Evolutionary conservation across 192 early-diverging fungal genomes (phyloP), one percentile per base, ranked within the genome.

Genomic region (Ambispora gerdemannii): DNA sequence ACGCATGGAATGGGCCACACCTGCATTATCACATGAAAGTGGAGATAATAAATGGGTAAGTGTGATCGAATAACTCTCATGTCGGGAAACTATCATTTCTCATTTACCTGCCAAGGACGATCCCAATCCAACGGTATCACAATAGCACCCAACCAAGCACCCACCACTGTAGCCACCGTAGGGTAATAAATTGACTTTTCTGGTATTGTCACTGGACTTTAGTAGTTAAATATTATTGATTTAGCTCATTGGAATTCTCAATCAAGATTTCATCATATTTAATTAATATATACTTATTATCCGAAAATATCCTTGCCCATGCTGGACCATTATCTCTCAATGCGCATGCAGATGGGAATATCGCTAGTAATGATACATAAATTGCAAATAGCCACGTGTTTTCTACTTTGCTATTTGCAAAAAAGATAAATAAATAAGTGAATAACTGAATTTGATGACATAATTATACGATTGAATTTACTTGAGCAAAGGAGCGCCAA

Each of bases 61-160:
- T 65, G 34, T 33, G 30, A 68, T 10, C 27, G 17, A 47, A 55
- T 32, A 30, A 15, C 19, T n/a, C 27, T 24, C 38, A 43, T 6
- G 15, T 19, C 15, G 13, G 8, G 34, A 36, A 53, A 11, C 0
- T 34, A 17, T 20, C 22, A 2, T 49, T 50, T 13, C n/a, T 3
- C 1, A 49, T 70, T 52, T 33, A 75, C 75, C 71, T 82, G 80
- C 80, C 80, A 82, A 34, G 78, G 71, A 55, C 75, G 56, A 27
- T 82, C 78, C 80, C 80, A 82, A 69, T 79, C 80, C 35, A 82
- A 64, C 6, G 77, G 80, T 49, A 82, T 72, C 13, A 82, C 77
- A 56, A 77, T 71, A 34, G 77, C 77, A 25, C 80, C 78, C n/a
- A 79, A 58, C 80, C 80, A 82, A 24, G 80, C 77, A 11, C 80